Conservation (phyloP, 192 early-diverging fungal species). For the Podila horticola region DNA sequence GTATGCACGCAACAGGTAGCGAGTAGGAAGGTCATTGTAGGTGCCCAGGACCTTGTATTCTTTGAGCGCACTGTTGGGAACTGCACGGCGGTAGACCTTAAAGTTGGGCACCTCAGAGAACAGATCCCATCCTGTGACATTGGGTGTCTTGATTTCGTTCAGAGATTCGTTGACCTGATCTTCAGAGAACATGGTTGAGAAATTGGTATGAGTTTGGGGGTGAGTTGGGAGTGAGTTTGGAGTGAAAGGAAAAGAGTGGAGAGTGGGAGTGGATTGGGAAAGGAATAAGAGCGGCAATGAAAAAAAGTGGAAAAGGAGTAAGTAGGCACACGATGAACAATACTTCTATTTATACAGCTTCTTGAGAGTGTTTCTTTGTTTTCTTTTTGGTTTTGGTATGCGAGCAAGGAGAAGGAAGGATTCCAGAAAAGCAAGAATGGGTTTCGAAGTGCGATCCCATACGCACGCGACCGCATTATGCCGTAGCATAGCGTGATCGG, state of each 20-base stretch:
- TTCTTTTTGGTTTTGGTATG: too few species aligned
- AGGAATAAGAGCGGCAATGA: background rate
- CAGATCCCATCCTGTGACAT: slow-evolving; percentile 34
- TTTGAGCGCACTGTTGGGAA: slow-evolving; percentile 50
- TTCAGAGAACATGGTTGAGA: slow-evolving; percentile 25
- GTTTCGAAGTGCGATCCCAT: too few species aligned
- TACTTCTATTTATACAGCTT: background rate
- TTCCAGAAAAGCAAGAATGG: too few species aligned
- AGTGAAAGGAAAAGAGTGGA: background rate
- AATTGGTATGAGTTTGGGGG: background rate
- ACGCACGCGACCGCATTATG: too few species aligned
- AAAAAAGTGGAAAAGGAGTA: background rate
- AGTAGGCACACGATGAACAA: background rate
- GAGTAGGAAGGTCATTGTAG: slow-evolving; percentile 48
- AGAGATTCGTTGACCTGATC: slow-evolving; percentile 28
- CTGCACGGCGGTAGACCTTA: slow-evolving; percentile 51
- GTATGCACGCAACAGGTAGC: slow-evolving; percentile 54
- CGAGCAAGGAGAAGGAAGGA: too few species aligned
- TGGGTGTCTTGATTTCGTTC: slow-evolving; percentile 20
- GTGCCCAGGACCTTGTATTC: slow-evolving; percentile 59
- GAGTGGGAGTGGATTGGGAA: background rate
- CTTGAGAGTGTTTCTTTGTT: background rate
- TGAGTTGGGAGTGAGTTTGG: background rate
- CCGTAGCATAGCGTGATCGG: too few species aligned
- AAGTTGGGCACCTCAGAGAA: slow-evolving; percentile 48